phyloP scores from a whole-genome alignment of 371 early-diverging fungal genomes.

The Phascolomyces articulosus region DNA sequence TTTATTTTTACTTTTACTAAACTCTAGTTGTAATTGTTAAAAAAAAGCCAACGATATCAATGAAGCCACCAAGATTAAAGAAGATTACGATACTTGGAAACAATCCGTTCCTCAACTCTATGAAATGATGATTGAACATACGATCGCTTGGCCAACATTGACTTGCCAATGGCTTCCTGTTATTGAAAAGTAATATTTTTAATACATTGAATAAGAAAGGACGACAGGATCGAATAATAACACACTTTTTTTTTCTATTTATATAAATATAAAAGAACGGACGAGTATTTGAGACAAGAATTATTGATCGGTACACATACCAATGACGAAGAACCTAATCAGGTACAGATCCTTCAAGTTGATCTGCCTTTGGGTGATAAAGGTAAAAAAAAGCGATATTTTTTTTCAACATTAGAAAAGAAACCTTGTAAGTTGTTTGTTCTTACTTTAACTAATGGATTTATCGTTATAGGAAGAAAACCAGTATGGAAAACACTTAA shows the following conservation, averaged over 20 bases:
- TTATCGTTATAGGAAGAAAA: slow-evolving; percentile 2
- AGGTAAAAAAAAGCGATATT: slow-evolving; percentile 62
- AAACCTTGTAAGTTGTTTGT: too few species aligned
- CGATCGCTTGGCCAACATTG: slow-evolving; percentile 98
- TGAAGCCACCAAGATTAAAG: slow-evolving; percentile 63
- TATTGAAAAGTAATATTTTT: slow-evolving; percentile 68
- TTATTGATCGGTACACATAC: slow-evolving; percentile 97
- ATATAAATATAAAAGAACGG: slow-evolving; percentile 41
- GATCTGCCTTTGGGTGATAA: slow-evolving; percentile 84
- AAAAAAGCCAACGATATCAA: not conserved
- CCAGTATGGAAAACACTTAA: slow-evolving; percentile 46
- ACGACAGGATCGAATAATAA: too few species aligned
- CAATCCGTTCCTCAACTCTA: slow-evolving; percentile 99
- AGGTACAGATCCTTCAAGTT: slow-evolving; percentile 91
- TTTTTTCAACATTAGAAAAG: not conserved
- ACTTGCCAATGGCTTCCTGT: slow-evolving; percentile 99
- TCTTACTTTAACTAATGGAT: too few species aligned
- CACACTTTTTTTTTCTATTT: not conserved
- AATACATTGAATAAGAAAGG: too few species aligned
- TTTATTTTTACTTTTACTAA: not conserved
- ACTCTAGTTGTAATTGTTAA: not conserved
- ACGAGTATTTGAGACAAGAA: slow-evolving; percentile 90
- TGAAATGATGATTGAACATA: slow-evolving; percentile 97
- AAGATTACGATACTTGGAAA: slow-evolving; percentile 98
- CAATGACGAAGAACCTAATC: slow-evolving; percentile 94